These are phyloP conservation scores for Pichia sp. DNA, from an alignment of 1,139 yeast genomes.

Conservation along the genomic window DNA sequence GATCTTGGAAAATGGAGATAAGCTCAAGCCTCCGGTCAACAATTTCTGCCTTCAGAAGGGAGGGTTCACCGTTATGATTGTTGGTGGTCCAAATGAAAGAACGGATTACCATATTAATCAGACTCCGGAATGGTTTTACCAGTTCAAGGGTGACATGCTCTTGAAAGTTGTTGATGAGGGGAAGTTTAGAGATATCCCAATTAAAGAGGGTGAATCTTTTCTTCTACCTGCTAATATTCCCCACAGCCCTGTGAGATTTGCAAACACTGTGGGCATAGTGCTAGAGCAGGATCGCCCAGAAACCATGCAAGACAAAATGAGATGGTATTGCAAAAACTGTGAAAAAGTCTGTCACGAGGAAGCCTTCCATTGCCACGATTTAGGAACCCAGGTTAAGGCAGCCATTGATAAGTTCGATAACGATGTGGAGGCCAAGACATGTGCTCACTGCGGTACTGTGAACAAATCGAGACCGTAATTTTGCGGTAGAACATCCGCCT, in stretches of 20 bases:
- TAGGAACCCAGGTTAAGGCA: slow-evolving; percentile 86
- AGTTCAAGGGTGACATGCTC: slow-evolving; percentile 81
- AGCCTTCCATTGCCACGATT: slow-evolving; percentile 70
- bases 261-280: slow-evolving; percentile 82
- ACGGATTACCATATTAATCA: slow-evolving; percentile 92
- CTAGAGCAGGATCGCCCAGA: slow-evolving; percentile 91
- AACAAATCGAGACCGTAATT: slow-evolving; percentile 56
- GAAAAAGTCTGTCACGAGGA: slow-evolving; percentile 60
- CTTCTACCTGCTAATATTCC: slow-evolving; percentile 81
- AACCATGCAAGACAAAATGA: slow-evolving; percentile 41
- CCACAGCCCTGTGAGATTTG: slow-evolving; percentile 85
- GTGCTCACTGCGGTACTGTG: slow-evolving; percentile 68
- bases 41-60: slow-evolving; percentile 87
- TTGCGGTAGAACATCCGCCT: slow-evolving; percentile 8
- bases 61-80: slow-evolving; percentile 89
- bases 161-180: slow-evolving; percentile 83
- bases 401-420: slow-evolving; percentile 72
- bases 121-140: slow-evolving; percentile 92
- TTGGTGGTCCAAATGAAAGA: slow-evolving; percentile 92
- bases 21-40: slow-evolving; percentile 87
- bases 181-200: slow-evolving; percentile 66
- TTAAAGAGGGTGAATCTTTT: slow-evolving; percentile 84
- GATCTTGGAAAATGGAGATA: slow-evolving; percentile 71
- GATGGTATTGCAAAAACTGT: slow-evolving; percentile 86
- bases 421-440: slow-evolving; percentile 62